Percentiles rank a stretch among this genome's conserved stretches.
phyloP scores from a whole-genome alignment of 2,329 filamentous ascomycete genomes.

The Simplicillium sp. region DNA sequence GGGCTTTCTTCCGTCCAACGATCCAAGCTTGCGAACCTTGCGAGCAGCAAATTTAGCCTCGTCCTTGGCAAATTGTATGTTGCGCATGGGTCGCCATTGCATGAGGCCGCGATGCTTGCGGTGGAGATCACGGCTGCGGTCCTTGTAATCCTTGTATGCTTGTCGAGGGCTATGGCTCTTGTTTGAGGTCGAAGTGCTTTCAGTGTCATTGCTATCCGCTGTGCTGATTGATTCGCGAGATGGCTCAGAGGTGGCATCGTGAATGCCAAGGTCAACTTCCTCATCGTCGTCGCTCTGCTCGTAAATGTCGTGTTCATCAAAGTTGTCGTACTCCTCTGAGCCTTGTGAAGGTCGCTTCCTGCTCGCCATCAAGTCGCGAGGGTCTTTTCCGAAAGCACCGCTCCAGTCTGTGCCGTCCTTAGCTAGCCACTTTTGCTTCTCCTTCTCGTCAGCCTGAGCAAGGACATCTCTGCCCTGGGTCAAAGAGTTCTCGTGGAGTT shows the following conservation, averaged over 20 bases:
- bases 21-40: conserved; percentile 68
- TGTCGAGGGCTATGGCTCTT: conserved; percentile 33
- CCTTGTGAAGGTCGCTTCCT: conserved; percentile 16
- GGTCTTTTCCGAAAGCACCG: conserved; percentile 75
- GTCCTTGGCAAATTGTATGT: conserved; percentile 77
- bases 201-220: conserved; percentile 20
- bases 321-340: conserved; percentile 28
- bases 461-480: conserved; percentile 74
- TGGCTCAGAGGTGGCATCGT: conserved; percentile 36
- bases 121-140: conserved; percentile 64
- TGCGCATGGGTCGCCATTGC: conserved; percentile 90
- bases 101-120: conserved; percentile 83
- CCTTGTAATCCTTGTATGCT: conserved; percentile 53
- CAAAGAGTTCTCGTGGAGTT: conserved; percentile 73
- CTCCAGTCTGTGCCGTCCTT: conserved; percentile 80
- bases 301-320: conserved; percentile 21
- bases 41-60: conserved; percentile 71
- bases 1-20: conserved; percentile 72
- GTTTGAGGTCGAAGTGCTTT: conserved; percentile 15
- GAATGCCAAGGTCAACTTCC: conserved; percentile 47
- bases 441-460: conserved; percentile 59
- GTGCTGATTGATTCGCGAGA: conserved; percentile 30
- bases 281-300: conserved; percentile 20
- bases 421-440: conserved; percentile 68
- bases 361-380: conserved; percentile 36